phyloP scores from a whole-genome alignment of 495 filamentous ascomycete species.

The Cenococcum geophilum region DNA sequence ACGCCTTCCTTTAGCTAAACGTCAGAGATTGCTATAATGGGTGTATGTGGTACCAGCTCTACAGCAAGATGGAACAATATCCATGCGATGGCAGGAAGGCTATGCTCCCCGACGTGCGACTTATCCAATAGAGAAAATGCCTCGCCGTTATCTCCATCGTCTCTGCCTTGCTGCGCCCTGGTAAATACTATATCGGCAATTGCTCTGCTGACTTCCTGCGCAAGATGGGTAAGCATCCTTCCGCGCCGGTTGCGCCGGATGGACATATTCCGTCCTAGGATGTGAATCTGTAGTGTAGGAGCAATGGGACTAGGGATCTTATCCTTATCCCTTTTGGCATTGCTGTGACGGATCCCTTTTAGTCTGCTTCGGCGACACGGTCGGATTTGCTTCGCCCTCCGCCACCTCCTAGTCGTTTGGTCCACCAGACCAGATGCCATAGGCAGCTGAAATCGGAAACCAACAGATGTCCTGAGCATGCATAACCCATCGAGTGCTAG shows the following conservation, averaged over 20 bases:
- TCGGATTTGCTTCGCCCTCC: neutral
- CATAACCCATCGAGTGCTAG: neutral
- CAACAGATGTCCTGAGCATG: neutral
- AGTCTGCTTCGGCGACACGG: neutral
- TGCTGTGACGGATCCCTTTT: neutral
- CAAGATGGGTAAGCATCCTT: neutral
- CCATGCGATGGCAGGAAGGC: neutral
- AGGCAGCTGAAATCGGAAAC: neutral
- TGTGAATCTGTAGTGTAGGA: neutral
- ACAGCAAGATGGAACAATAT: neutral
- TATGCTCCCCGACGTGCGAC: neutral
- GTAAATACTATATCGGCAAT: neutral
- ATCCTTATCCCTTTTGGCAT: neutral
- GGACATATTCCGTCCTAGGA: neutral
- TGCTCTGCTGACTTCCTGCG: neutral
- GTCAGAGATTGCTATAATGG: neutral
- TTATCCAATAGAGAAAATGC: neutral
- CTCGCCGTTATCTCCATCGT: neutral
- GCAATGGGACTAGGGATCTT: neutral
- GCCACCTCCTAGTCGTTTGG: neutral
- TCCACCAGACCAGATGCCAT: neutral
- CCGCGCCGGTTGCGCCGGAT: neutral
- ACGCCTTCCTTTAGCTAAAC: neutral
- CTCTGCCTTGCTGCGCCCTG: neutral
- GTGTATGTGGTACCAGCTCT: neutral